Percentiles rank a stretch among this genome's conserved stretches.
Evolutionary conservation across 805 yeast species (phyloP).

Genomic region (Metschnikowia santaceciliae): DNA sequence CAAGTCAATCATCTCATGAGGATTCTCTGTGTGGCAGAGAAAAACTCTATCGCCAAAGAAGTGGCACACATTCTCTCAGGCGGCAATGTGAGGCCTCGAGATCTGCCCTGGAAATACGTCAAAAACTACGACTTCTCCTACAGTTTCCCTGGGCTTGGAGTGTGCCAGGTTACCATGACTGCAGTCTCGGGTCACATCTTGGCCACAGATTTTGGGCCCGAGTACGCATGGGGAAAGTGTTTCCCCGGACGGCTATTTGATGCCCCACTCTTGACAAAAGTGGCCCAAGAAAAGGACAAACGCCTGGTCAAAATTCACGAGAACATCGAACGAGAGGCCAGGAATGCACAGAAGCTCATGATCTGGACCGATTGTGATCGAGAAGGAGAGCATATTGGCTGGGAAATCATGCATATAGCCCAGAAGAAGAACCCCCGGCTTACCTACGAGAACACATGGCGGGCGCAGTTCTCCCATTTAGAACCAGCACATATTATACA

Average conservation of each 20-base stretch:
- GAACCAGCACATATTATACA: constrained; percentile 67
- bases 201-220: constrained; percentile 58
- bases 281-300: constrained; percentile 35
- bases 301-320: constrained; percentile 41
- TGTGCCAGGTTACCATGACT: constrained; percentile 83
- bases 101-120: constrained; percentile 56
- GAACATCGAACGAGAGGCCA: constrained; percentile 67
- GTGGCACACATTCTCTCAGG: constrained; percentile 76
- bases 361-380: constrained; percentile 91
- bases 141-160: constrained; percentile 58
- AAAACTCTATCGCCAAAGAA: constrained; percentile 88
- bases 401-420: constrained; percentile 64
- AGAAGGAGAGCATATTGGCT: constrained; percentile 27
- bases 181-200: constrained; percentile 86
- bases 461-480: constrained; percentile 86
- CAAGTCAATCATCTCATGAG: constrained; percentile 43
- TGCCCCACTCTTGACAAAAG: constrained; percentile 54
- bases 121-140: constrained; percentile 76
- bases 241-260: constrained; percentile 63
- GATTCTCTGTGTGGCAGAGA: constrained; percentile 93
- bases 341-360: constrained; percentile 60
- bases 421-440: constrained; percentile 44
- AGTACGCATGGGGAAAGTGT: constrained; percentile 63
- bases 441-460: constrained; percentile 45
- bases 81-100: constrained; percentile 49